These are phyloP conservation scores for Gautieria morchelliformis DNA, from an alignment of 768 basidiomycete genomes.

Conservation along the genomic window DNA sequence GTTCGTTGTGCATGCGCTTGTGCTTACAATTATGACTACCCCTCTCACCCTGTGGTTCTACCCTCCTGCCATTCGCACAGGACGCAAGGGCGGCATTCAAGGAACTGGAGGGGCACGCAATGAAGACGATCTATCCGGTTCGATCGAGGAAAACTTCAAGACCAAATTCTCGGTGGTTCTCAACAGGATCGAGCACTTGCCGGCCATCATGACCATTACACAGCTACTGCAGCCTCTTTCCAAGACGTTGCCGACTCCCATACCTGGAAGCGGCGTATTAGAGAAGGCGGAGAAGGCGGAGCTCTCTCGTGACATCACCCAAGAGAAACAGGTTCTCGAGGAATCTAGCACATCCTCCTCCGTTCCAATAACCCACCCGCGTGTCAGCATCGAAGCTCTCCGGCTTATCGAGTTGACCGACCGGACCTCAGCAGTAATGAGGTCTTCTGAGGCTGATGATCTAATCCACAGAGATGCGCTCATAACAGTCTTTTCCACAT, in stretches of 20 bases:
- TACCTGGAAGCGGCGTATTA: slow-evolving; percentile 18
- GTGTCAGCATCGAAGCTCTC: slow-evolving; percentile 57
- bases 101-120: slow-evolving; percentile 7
- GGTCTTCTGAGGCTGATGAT: slow-evolving; percentile 63
- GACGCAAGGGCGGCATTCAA: slow-evolving; percentile 13
- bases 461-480: slow-evolving; percentile 65
- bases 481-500: slow-evolving; percentile 66
- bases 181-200: slow-evolving; percentile 72
- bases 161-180: slow-evolving; percentile 64
- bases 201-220: slow-evolving; percentile 72
- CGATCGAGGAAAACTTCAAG: slow-evolving; percentile 30
- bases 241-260: not conserved
- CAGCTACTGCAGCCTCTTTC: slow-evolving; percentile 50
- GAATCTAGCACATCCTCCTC: not conserved
- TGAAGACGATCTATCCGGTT: slow-evolving; percentile 11
- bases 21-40: slow-evolving; percentile 78
- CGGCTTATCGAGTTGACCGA: slow-evolving; percentile 86
- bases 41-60: slow-evolving; percentile 75
- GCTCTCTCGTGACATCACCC: slow-evolving; percentile 1
- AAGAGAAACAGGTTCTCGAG: not conserved
- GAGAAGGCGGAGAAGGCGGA: slow-evolving; percentile 1
- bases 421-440: slow-evolving; percentile 81
- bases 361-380: not conserved
- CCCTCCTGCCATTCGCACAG: slow-evolving; percentile 48
- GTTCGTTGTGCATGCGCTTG: slow-evolving; percentile 74